Evolutionary conservation across 2,329 filamentous ascomycete species (phyloP).

Genomic region (Pseudocercospora eumusae): DNA sequence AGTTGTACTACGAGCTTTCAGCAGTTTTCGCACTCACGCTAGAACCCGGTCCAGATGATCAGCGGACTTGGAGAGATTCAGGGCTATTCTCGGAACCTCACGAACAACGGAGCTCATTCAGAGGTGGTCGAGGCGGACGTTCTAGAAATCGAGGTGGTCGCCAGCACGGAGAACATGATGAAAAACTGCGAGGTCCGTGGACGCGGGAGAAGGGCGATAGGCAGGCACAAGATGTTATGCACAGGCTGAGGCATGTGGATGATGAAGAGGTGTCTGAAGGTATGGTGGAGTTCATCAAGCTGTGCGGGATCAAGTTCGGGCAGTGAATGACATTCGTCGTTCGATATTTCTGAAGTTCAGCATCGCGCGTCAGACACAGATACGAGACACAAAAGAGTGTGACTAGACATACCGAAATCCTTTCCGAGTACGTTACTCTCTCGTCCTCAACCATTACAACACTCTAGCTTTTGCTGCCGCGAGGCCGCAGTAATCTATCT

Average conservation of each 20-base stretch:
- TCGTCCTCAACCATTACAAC: neutral
- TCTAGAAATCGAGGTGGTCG: neutral
- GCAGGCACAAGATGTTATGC: constrained; percentile 36
- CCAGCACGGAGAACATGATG: constrained; percentile 5
- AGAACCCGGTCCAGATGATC: constrained; percentile 40
- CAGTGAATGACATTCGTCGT: constrained; percentile 5
- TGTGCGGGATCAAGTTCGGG: constrained; percentile 47
- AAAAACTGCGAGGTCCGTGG: constrained; percentile 39
- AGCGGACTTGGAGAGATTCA: constrained; percentile 31
- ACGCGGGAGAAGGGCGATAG: constrained; percentile 43
- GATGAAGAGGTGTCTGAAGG: constrained; percentile 42
- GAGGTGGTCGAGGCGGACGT: constrained; percentile 18
- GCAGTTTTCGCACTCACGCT: constrained; percentile 40
- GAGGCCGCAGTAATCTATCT: constrained; percentile 8
- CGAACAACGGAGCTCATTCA: constrained; percentile 16
- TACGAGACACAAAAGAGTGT: too few relatives aligned
- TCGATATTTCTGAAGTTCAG: neutral
- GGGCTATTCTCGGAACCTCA: constrained; percentile 27
- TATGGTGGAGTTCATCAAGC: constrained; percentile 47
- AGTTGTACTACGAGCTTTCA: constrained; percentile 39
- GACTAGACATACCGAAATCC: neutral
- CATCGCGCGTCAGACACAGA: too few relatives aligned
- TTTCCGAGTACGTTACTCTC: neutral
- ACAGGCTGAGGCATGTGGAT: constrained; percentile 35
- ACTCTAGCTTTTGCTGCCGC: neutral